Evolutionary conservation across 805 yeast genomes (phyloP), one percentile per base, ranked within the genome.

Genomic region (Pichia rugopelliculosa): DNA sequence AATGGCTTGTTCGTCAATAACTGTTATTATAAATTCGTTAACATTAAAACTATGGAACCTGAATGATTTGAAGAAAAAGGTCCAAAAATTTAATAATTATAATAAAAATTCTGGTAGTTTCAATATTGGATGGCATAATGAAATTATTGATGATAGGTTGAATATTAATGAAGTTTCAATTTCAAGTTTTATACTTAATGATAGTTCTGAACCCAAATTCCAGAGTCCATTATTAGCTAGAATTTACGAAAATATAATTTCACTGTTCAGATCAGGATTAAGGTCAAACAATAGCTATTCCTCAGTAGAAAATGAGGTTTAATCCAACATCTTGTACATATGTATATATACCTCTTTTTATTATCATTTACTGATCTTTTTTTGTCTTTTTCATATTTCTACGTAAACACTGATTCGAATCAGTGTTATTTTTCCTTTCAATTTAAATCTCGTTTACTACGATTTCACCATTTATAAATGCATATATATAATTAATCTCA

Each of bases 1-100:
- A 1, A 93, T 93, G 98, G 96, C 96, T 0, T 73, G 88, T 57
- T 87, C 96, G 54, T 87, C 96, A 1, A 82, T 88, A 2, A 85
- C 95, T 56, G 98, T 91, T 21, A 90, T 93, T 24, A 57, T 83
- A 41, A 85, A 86, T 52, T 88, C 96, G 0, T 69, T 91, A 50
- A 62, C 79, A 57, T 70, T 91, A 56, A 85, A 84, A 59, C 67
- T 69, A 41, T 88, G 91, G 89, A 73, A 57, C 33, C 62, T 50
- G 1, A 11, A 44, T 25, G 30, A 39, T 4, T 15, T 42, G 6
- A 45, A 37, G 17, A 26, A 36, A 4, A 38, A 39, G 5, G 27
- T 23, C 13, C 20, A 41, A 13, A 37, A 34, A 11, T 13, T 9
- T 10, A n/a, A 18, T 38, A 10, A 18, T 21, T n/a, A 15, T 41